phyloP scores from a whole-genome alignment of 345 rosid genomes.

The Cardamine chenopodiifolia region DNA sequence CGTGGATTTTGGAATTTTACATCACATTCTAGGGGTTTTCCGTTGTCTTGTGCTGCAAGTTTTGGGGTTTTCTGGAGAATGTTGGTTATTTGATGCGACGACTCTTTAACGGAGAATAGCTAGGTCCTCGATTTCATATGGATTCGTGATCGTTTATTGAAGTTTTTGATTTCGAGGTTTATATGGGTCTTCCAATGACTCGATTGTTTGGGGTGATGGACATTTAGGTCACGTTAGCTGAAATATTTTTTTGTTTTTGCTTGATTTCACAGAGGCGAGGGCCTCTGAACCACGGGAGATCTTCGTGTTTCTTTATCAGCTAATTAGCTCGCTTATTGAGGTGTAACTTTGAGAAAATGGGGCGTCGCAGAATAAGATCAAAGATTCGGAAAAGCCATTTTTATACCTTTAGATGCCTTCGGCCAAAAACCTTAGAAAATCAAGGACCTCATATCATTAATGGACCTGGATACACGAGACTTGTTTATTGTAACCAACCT shows the following conservation, averaged over 20 bases:
- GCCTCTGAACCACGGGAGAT: constrained; percentile 25
- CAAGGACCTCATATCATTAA: constrained; percentile 36
- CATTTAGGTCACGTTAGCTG: constrained; percentile 2
- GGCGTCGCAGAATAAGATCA: constrained; percentile 72
- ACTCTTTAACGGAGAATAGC: not conserved
- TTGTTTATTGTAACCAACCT: constrained; percentile 58
- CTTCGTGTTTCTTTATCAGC: constrained; percentile 19
- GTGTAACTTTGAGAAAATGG: constrained; percentile 47
- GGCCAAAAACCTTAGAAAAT: constrained; percentile 35
- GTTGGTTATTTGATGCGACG: not conserved
- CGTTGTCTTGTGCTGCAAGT: constrained; percentile 36
- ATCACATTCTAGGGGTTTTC: constrained; percentile 21
- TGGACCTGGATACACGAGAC: constrained; percentile 41
- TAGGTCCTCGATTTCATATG: not conserved
- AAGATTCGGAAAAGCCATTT: constrained; percentile 67
- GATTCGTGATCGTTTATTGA: not conserved
- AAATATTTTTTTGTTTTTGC: constrained; percentile 1
- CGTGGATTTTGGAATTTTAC: not conserved
- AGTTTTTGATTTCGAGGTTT: not conserved
- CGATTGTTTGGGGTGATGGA: not conserved
- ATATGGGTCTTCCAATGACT: not conserved
- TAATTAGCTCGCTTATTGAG: not conserved
- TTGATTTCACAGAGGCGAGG: constrained; percentile 29
- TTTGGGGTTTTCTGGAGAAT: constrained; percentile 21
- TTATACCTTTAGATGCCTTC: constrained; percentile 61